Base-by-base conservation (phyloP, 768 basidiomycete genomes). In the Symmetrospora coprosmae region DNA sequence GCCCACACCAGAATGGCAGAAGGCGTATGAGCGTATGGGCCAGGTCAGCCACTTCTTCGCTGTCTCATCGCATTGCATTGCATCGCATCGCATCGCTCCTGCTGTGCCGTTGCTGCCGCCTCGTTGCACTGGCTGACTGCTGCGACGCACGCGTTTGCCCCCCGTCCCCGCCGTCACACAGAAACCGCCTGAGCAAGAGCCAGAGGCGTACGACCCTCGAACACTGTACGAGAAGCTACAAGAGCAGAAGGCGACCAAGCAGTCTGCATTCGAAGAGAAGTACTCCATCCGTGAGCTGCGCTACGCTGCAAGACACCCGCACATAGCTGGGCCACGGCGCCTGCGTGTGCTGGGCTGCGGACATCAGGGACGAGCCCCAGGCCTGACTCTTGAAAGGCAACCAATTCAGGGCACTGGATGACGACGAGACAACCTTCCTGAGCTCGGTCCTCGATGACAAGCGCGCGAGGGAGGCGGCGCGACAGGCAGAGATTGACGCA, bases 201-300 rank as follows among this genome's bases (percentile, higher is more conserved):
- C 43, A 14, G 46, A 60, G 46, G 31, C 27, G 25, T 60, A 60
- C 25, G 58, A 60, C 28, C 58, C 58, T 3, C 47, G 58, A 6
- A 30, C 45, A 6, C 34, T 60, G 30, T 39, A 49, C 46, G 58
- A 60, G 31, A 47, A 49, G 19, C 34, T 60, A 27, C 21, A 48
- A 48, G 58, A 48, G 46, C 45, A 60, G 25, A 47, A 50, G 37
- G 46, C 35, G 16, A 43, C 34, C 16, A 55, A 55, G 23, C 52
- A 55, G 40, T 33, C 52, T 46, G 52, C 19, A 23, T 41, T 39
- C 52, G 52, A 55, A n/a, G 52, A 55, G 25, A 55, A 55, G 37
- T 38, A 55, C 39, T 55, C 52, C 25, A 55, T 55, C 23, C 52
- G 52, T 55, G 31, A 55, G 52, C 52, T 39, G 25, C 30, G 5